These are phyloP conservation scores for Pythium coloratum DNA, from an alignment of 352 stramenopile species.

Conservation along the genomic window DNA sequence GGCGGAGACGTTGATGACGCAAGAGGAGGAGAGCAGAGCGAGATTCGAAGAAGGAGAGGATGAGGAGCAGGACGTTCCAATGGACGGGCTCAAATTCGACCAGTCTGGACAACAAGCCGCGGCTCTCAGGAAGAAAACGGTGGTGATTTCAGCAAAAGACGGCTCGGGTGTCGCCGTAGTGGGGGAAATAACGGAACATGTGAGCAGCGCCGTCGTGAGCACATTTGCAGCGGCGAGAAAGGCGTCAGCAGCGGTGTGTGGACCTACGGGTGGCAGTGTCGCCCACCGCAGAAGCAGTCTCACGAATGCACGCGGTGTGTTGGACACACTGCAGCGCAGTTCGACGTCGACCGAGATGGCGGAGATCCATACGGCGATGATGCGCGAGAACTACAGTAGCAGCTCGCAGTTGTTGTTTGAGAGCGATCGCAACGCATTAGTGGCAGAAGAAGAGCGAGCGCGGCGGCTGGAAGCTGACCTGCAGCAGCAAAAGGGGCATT, in stretches of 20 bases:
- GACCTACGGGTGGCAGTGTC: neutral
- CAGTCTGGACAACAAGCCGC: neutral
- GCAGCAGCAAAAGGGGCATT: slow-evolving; percentile 13
- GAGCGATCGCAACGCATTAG: slow-evolving; percentile 38
- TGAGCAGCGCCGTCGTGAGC: slow-evolving; percentile 9
- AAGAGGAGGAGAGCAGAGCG: neutral
- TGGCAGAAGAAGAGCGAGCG: slow-evolving; percentile 34
- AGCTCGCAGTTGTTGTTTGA: slow-evolving; percentile 58
- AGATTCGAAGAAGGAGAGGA: neutral
- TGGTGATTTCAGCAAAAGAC: neutral
- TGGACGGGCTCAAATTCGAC: neutral
- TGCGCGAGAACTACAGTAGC: slow-evolving; percentile 48
- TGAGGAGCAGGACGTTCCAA: neutral
- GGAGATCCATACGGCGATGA: slow-evolving; percentile 35
- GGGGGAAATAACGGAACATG: slow-evolving; percentile 10
- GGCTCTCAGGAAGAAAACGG: neutral
- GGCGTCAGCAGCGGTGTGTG: slow-evolving; percentile 10
- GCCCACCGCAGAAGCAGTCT: slow-evolving; percentile 42
- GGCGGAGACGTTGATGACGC: slow-evolving; percentile 36
- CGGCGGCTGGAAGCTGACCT: slow-evolving; percentile 17
- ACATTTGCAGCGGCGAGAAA: slow-evolving; percentile 23
- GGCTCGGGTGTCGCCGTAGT: neutral
- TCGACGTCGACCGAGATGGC: slow-evolving; percentile 27
- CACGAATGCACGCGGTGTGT: slow-evolving; percentile 32
- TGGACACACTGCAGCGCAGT: slow-evolving; percentile 53